A percentile compares a stretch with the other conserved stretches of the same genome.
Evolutionary conservation across 768 basidiomycete species (phyloP).

Genomic region (Piloderma croceum): DNA sequence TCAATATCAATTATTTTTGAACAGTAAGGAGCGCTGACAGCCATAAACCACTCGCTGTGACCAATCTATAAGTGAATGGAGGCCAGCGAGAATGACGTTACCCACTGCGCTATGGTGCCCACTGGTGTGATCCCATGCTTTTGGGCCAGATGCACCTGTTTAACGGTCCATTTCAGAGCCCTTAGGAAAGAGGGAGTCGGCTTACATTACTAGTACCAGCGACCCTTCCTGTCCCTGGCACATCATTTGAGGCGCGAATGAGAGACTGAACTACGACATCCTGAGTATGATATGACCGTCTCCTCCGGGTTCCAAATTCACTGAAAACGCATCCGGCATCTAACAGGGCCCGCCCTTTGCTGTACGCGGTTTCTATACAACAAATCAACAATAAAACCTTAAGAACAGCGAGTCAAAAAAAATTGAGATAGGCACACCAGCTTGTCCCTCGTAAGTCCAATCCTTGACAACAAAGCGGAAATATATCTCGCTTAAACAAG

Average conservation of each 20-base stretch:
- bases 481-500: constrained; percentile 84
- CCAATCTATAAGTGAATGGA: constrained; percentile 10
- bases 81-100: constrained; percentile 11
- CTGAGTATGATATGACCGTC: constrained; percentile 70
- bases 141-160: constrained; percentile 77
- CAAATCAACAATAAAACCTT: constrained; percentile 1
- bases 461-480: constrained; percentile 70
- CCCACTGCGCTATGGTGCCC: constrained; percentile 86
- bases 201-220: constrained; percentile 87
- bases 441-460: constrained; percentile 82
- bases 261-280: constrained; percentile 71
- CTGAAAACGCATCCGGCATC: constrained; percentile 64
- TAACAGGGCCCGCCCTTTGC: constrained; percentile 63
- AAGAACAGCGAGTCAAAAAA: no score
- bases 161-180: no score
- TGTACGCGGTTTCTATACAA: constrained; percentile 58
- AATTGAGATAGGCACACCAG: constrained; percentile 43
- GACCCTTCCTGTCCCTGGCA: constrained; percentile 48
- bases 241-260: constrained; percentile 54
- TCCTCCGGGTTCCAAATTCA: constrained; percentile 83
- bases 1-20: no score
- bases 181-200: no score
- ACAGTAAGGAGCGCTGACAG: no score
- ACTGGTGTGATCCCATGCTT: constrained; percentile 61
- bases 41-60: constrained; percentile 87